phyloP scores from a whole-genome alignment of 2,329 filamentous ascomycete species.

The Pseudogymnoascus sp. region DNA sequence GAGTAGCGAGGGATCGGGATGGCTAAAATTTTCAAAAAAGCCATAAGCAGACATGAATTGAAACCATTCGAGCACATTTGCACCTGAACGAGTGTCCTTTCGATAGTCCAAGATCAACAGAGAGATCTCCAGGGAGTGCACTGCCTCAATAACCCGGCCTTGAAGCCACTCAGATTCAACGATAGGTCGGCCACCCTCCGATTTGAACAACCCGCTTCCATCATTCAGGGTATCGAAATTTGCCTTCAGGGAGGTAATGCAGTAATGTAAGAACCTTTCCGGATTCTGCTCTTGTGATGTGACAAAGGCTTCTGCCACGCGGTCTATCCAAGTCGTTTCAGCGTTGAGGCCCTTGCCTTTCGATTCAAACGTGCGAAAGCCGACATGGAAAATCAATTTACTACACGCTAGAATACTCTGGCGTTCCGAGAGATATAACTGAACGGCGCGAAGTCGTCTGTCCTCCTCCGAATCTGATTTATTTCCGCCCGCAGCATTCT shows the following conservation, averaged over 20 bases:
- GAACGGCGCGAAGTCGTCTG: slow-evolving; percentile 59
- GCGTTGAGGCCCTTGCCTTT: slow-evolving; percentile 9
- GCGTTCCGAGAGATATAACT: slow-evolving; percentile 64
- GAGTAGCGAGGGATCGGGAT: slow-evolving; percentile 21
- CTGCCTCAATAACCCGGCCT: slow-evolving; percentile 58
- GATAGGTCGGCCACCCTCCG: slow-evolving; percentile 42
- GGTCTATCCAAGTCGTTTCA: slow-evolving; percentile 9
- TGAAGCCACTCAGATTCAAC: slow-evolving; percentile 51
- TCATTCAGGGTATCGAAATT: slow-evolving; percentile 37
- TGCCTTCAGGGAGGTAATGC: slow-evolving; percentile 41
- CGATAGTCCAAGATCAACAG: slow-evolving; percentile 60
- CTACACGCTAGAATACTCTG: slow-evolving; percentile 57
- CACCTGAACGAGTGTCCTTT: slow-evolving; percentile 46
- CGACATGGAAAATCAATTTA: slow-evolving; percentile 35
- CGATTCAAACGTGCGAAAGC: slow-evolving; percentile 22
- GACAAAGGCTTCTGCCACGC: slow-evolving; percentile 12
- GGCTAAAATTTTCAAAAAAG: slow-evolving; percentile 59
- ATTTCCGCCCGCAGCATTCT: slow-evolving; percentile 25
- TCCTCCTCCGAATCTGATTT: slow-evolving; percentile 55
- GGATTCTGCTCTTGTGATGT: slow-evolving; percentile 7
- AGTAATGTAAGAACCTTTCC: slow-evolving; percentile 22
- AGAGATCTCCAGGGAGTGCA: slow-evolving; percentile 65
- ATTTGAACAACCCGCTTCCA: slow-evolving; percentile 37
- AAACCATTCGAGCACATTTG: slow-evolving; percentile 63
- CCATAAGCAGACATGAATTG: slow-evolving; percentile 56